Evolutionary conservation across 805 yeast genomes (phyloP), one percentile per base, ranked within the genome.

Genomic region (Trichomonascus vanleenenianus): DNA sequence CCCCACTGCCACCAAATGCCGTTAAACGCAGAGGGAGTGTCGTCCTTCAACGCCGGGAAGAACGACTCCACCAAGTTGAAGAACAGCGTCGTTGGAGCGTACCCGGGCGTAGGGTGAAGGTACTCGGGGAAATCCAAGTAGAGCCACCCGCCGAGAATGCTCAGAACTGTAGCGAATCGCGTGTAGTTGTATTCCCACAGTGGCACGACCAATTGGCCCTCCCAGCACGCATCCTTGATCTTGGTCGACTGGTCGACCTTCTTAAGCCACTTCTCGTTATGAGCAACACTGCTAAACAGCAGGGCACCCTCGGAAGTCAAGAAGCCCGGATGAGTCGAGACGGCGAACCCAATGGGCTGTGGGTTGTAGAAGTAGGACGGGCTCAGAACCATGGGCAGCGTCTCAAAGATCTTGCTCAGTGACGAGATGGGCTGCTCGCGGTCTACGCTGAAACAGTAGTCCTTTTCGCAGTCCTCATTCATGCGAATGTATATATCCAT

Each of bases 121-220:
- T 71, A 75, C 59, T 87, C 96, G 1, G 98, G 98, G 61, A 93
- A 73, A 67, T 93, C 97, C 1, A 95, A 81, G 64, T 89, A 93
- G 48, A 93, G 74, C 97, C 98, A 93, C 14, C 67, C 65, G 8
- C 74, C 43, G 14, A 68, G 43, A 3, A 67, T 47, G 11, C 53
- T 37, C 35, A 56, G 31, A 2, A 58, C 55, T 3, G 53, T 43
- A 35, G 56, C 1, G 30, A 70, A 53, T 27, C 70, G 56, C 12
- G 49, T 37, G 14, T 46, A 40, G 53, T 71, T 67, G 51, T 64
- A 72, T 25, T 68, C 71, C 88, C 94, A 86, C 20, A 71, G 63
- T 3, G 96, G 96, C 15, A 83, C 57, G 47, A 93, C 69, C 63
- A 93, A 74, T 69, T 91, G 97, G 32, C 96, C 96, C 14, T 96